Evolutionary conservation across 257 asterid species (phyloP).

Genomic region (Solanum etuberosum): DNA sequence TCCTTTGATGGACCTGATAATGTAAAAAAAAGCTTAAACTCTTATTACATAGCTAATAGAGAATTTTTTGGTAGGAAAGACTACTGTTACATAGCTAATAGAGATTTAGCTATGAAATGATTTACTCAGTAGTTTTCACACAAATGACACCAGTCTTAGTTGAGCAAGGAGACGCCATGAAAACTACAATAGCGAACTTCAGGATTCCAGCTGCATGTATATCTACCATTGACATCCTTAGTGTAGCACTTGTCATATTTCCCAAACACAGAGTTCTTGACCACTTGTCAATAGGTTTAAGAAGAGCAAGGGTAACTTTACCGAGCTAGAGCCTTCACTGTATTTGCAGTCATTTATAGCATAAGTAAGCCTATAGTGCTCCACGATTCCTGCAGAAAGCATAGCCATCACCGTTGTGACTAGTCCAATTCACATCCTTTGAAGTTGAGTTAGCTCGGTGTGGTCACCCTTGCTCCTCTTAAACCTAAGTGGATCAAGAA

Average conservation of each 20-base stretch:
- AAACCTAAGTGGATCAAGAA: constrained; percentile 48
- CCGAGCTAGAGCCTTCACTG: not conserved
- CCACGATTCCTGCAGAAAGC: not conserved
- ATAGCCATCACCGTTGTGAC: not conserved
- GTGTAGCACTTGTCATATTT: not conserved
- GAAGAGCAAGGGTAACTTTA: not conserved
- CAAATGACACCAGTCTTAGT: not conserved
- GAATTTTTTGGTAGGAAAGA: not conserved
- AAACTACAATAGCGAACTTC: not conserved
- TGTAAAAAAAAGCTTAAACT: not conserved
- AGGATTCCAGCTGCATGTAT: not conserved
- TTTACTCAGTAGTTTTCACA: not conserved
- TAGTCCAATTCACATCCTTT: not conserved
- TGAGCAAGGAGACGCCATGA: not conserved
- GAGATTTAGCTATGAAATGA: not conserved
- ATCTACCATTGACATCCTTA: not conserved
- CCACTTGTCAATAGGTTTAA: not conserved
- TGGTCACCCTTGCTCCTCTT: constrained; percentile 7
- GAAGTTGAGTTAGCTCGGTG: not conserved
- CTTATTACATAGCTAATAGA: not conserved
- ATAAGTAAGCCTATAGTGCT: not conserved
- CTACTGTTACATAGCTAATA: not conserved
- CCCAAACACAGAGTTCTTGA: not conserved
- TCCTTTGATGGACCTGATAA: not conserved
- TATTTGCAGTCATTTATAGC: not conserved